phyloP scores from a whole-genome alignment of 208 protist genomes.

The Trypanosomatidae sp. region DNA sequence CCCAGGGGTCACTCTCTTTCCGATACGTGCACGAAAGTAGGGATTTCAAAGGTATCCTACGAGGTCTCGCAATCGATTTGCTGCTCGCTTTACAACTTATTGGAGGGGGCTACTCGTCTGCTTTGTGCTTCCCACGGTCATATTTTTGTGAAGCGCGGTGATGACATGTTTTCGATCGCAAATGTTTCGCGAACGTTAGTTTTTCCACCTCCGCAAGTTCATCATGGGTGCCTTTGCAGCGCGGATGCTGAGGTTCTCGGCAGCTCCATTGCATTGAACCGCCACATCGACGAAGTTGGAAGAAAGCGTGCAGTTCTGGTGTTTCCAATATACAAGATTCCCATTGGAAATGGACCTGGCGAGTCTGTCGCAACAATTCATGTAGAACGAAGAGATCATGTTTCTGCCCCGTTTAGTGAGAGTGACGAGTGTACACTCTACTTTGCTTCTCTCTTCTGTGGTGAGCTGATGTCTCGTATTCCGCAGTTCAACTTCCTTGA shows the following conservation, averaged over 20 bases:
- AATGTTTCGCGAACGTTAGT: slow-evolving; percentile 68
- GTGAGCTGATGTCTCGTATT: slow-evolving; percentile 74
- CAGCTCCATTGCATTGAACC: slow-evolving; percentile 85
- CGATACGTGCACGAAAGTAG: neutral
- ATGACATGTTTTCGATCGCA: slow-evolving; percentile 83
- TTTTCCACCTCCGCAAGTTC: slow-evolving; percentile 77
- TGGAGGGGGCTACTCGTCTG: slow-evolving; percentile 58
- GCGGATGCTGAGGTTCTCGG: slow-evolving; percentile 78
- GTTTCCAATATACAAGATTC: slow-evolving; percentile 61
- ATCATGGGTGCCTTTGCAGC: slow-evolving; percentile 67
- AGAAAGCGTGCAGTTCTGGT: slow-evolving; percentile 52
- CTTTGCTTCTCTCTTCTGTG: slow-evolving; percentile 59
- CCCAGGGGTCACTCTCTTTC: neutral
- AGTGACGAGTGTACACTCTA: slow-evolving; percentile 67
- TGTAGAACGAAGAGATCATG: slow-evolving; percentile 65
- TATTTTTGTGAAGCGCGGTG: slow-evolving; percentile 74
- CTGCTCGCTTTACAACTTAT: slow-evolving; percentile 76
- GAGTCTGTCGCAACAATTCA: slow-evolving; percentile 60
- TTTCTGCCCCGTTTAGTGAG: slow-evolving; percentile 48
- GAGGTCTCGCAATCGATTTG: slow-evolving; percentile 66
- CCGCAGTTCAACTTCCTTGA: slow-evolving; percentile 74
- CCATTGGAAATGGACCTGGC: neutral
- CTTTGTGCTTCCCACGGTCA: slow-evolving; percentile 55
- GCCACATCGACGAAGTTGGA: slow-evolving; percentile 41
- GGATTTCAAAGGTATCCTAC: slow-evolving; percentile 37